Evolutionary conservation across 202 grass and related monocot genomes (phyloP), one percentile per base, ranked within the genome.

Genomic region (Thinopyrum obtusiflorum): DNA sequence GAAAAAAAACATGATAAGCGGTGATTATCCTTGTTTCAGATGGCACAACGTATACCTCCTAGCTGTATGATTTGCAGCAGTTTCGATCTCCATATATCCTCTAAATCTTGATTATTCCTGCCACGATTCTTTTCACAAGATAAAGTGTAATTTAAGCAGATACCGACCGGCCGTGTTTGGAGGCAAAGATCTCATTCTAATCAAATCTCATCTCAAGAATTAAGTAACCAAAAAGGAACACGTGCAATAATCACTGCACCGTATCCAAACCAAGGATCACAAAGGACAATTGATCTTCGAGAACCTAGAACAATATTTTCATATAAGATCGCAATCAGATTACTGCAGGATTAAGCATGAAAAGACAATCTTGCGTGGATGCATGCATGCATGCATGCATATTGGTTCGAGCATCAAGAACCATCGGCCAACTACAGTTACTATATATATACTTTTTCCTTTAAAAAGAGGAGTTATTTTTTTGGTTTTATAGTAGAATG

Each of bases 231-330:
- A 79, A 69, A 79, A 79, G 32, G 26, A 73, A 79, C 86, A 91
- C 82, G 62, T 81, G 77, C 80, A 40, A 81, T 13, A 69, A 77
- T 81, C 72, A 67, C 27, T 20, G 1, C 76, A 53, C 26, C 82
- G 72, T 78, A 78, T 88, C 89, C 18, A 70, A 39, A 18, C 14
- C 42, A 31, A 60, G 53, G 81, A 88, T 91, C 81, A 85, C 77
- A 82, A 88, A 82, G 85, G 72, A 82, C 82, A 85, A 49, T 4
- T 35, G 6, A 68, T 82, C 65, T 87, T 72, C 42, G 73, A 29
- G 71, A 89, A 89, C 59, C 82, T 21, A 62, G 81, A 87, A 81
- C 77, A 87, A 40, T 49, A 82, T 78, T 73, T 76, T 33, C 12
- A 23, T 53, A 44, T 35, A 68, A 75, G 69, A 80, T 87, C 61